Evolutionary conservation across 331 rosid species (phyloP), one percentile per base, ranked within the genome.

Genomic region (Quercus lobata): DNA sequence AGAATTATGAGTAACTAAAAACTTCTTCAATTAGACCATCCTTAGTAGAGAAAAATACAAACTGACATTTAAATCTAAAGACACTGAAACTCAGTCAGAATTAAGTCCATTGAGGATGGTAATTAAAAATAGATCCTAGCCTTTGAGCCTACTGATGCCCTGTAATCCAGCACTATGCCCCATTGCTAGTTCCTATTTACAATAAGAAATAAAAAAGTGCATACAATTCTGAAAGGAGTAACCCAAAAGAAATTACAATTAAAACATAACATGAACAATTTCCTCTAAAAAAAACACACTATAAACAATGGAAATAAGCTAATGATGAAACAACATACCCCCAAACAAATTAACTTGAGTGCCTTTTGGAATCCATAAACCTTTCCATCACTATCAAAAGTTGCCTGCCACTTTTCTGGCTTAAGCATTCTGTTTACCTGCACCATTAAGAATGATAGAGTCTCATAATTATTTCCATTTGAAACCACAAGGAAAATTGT

Each of bases 361-460:
- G 98, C 92, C 90, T 94, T 94, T 65, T 71, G 90, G 81, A 94
- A 92, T 76, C 95, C 90, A 82, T 76, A 83, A 77, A 83, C 89
- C 89, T 84, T 94, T 69, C 98, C 98, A 80, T 92, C 95, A 77
- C 88, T 85, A 74, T 91, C 97, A 85, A 91, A 90, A 82, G 92
- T 74, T 56, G 93, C 82, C 80, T 86, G 88, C 98, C 98, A 94
- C 81, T 86, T 94, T 72, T 92, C 97, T 21, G 97, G 95, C 86
- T 91, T 94, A 60, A 94, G 97, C 97, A 87, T 91, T 88, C 88
- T 92, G 87, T 84, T 85, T 75, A 83, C 91, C 98, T 94, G 91
- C 81, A 84, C 19, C 82, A 11, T 30, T 63, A 73, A 73, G 68
- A 79, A 70, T 62, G 73, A 55, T n/a, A 58, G 66, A 46, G 22